Evolutionary conservation across 768 basidiomycete genomes (phyloP), one percentile per base, ranked within the genome.

Genomic region (Tylopilus cervinicoccineus): DNA sequence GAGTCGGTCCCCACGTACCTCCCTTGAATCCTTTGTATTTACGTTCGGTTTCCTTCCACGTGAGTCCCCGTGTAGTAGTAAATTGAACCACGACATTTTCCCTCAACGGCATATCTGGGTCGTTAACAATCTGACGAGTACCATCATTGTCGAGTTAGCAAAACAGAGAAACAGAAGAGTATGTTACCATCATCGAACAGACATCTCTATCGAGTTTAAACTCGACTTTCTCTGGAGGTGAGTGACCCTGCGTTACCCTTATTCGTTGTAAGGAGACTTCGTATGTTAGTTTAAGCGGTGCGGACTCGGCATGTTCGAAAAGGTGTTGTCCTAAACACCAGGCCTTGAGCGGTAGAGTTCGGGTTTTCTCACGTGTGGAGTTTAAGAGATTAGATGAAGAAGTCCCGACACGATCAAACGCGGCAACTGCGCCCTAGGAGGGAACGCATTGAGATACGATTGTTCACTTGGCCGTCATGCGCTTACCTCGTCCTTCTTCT

Each of bases 371-470:
- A 6, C 50, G 57, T 13, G 28, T 0, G 26, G 62, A 48, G 38
- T 66, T 56, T 19, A 42, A 7, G 23, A 69, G 54, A 17, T 52
- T 47, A 26, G 66, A 64, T 2, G 66, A 64, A 14, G 64, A 69
- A 10, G 60, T 68, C 33, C 53, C 58, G 12, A 69, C 36, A 12
- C 6, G 37, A 48, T 69, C 67, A n/a, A 26, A 20, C 0, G 17
- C 2, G 3, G 7, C 28, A n/a, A 10, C 6, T 26, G 13, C 14
- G 31, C 14, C 31, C 61, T 65, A 48, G 23, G 11, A 24, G 10
- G n/a, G 38, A 45, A 32, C 7, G 4, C n/a, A 9, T 32, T 57
- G 41, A 54, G 51, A 51, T 34, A 39, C 5, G 19, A 34, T 45
- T 17, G 19, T 40, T 12, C 16, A 5, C 23, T 32, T 45, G 22